Conservation (phyloP, 345 rosid genomes). For the Lepidium aucheri region DNA sequence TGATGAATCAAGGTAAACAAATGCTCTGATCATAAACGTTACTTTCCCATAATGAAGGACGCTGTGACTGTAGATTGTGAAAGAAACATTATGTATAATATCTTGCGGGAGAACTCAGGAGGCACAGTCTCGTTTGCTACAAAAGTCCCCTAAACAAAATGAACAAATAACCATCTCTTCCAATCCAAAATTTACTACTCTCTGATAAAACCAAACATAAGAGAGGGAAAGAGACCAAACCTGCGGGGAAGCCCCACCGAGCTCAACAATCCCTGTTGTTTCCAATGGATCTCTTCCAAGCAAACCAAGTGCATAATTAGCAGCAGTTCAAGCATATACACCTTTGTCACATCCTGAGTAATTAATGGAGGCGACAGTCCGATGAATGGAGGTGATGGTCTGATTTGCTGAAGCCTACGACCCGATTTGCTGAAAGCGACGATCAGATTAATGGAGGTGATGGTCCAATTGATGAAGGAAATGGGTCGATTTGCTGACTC, state of each 20-base stretch:
- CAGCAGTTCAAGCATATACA: slow-evolving; percentile 68
- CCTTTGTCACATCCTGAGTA: neutral
- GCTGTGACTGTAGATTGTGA: slow-evolving; percentile 80
- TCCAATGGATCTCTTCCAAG: slow-evolving; percentile 55
- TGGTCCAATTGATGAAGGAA: no score
- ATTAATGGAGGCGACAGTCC: no score
- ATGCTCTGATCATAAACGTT: neutral
- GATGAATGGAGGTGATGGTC: no score
- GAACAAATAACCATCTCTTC: neutral
- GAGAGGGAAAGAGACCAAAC: neutral
- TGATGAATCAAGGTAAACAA: neutral
- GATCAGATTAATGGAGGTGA: no score
- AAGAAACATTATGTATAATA: slow-evolving; percentile 48
- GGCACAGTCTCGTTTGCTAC: slow-evolving; percentile 49
- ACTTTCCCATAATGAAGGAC: slow-evolving; percentile 87
- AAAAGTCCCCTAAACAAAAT: slow-evolving; percentile 11
- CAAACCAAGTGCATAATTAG: slow-evolving; percentile 56
- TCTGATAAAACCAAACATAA: neutral
- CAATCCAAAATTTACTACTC: neutral
- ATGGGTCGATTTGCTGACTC: no score
- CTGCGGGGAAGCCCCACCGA: slow-evolving; percentile 1
- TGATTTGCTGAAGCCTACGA: no score
- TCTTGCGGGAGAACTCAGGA: slow-evolving; percentile 42
- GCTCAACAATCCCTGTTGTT: slow-evolving; percentile 63
- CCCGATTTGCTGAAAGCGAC: no score